These are phyloP conservation scores for Sugiyamaella americana DNA, from an alignment of 805 yeast genomes.

Conservation along the genomic window DNA sequence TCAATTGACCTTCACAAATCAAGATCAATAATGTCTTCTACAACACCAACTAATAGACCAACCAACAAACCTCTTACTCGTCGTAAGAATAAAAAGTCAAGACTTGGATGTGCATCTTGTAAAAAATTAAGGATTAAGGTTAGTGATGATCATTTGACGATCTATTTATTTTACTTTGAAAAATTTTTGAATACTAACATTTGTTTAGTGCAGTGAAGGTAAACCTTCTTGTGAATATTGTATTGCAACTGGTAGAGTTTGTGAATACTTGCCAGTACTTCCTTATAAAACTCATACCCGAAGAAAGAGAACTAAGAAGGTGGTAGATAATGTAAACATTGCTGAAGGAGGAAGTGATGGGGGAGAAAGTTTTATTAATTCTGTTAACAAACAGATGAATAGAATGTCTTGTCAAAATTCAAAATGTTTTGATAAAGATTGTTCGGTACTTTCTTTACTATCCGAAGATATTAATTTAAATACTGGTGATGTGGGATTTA, in stretches of 20 bases:
- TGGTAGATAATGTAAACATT: background rate
- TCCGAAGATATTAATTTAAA: background rate
- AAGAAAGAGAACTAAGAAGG: background rate
- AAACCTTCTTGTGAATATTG: constrained; percentile 18
- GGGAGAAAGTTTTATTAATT: no score
- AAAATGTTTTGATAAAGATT: no score
- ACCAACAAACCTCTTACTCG: no score
- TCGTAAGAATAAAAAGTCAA: constrained; percentile 14
- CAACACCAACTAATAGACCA: no score
- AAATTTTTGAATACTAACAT: background rate
- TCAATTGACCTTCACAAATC: no score
- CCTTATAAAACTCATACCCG: constrained; percentile 1
- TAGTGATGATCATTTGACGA: background rate
- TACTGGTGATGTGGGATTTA: background rate
- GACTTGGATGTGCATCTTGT: constrained; percentile 18
- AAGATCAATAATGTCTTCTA: no score
- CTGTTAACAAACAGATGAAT: no score
- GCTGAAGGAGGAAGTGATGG: background rate
- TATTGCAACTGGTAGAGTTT: constrained; percentile 9
- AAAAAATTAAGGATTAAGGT: constrained; percentile 17
- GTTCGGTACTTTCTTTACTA: no score
- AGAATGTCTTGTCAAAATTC: no score
- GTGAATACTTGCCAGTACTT: constrained; percentile 11
- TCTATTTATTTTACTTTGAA: background rate
- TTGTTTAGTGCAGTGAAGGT: constrained; percentile 15